Conservation (phyloP, 495 filamentous ascomycete genomes). For the Lasiosphaeria ovina region DNA sequence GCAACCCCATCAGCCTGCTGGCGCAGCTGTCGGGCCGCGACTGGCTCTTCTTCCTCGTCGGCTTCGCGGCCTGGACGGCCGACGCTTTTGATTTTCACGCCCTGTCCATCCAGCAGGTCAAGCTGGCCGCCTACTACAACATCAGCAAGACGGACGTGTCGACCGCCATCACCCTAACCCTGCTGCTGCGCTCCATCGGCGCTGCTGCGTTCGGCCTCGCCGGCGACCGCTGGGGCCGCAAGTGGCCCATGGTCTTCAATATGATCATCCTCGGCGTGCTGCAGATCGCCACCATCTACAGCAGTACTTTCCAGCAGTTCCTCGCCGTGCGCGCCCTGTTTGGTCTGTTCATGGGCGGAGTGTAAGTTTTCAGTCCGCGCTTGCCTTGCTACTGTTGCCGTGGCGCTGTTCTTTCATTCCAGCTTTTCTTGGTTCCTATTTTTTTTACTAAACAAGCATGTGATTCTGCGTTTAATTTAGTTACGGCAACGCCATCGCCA, state of each 20-base stretch:
- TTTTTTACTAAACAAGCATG: background rate
- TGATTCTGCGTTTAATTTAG: slow-evolving; percentile 4
- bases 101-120: slow-evolving; percentile 66
- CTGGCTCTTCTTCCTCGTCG: slow-evolving; percentile 66
- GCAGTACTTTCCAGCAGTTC: slow-evolving; percentile 63
- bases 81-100: slow-evolving; percentile 80
- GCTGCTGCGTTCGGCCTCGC: slow-evolving; percentile 70
- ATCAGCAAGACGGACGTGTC: slow-evolving; percentile 65
- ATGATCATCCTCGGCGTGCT: slow-evolving; percentile 61
- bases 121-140: slow-evolving; percentile 64
- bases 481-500: slow-evolving; percentile 77
- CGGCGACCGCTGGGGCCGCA: slow-evolving; percentile 72
- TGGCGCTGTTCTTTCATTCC: background rate
- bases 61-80: slow-evolving; percentile 62
- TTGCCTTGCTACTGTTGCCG: too few relatives aligned
- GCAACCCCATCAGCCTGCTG: slow-evolving; percentile 61
- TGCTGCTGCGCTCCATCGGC: slow-evolving; percentile 68
- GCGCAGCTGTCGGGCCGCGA: slow-evolving; percentile 52
- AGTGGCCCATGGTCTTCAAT: slow-evolving; percentile 77
- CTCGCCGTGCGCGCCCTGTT: slow-evolving; percentile 68
- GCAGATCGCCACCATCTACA: slow-evolving; percentile 73
- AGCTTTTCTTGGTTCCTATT: background rate
- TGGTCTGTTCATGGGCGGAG: slow-evolving; percentile 80
- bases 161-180: slow-evolving; percentile 70
- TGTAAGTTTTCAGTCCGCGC: slow-evolving; percentile 35